phyloP scores from a whole-genome alignment of 306 rosid species.

The Quercus aquifolioides region DNA sequence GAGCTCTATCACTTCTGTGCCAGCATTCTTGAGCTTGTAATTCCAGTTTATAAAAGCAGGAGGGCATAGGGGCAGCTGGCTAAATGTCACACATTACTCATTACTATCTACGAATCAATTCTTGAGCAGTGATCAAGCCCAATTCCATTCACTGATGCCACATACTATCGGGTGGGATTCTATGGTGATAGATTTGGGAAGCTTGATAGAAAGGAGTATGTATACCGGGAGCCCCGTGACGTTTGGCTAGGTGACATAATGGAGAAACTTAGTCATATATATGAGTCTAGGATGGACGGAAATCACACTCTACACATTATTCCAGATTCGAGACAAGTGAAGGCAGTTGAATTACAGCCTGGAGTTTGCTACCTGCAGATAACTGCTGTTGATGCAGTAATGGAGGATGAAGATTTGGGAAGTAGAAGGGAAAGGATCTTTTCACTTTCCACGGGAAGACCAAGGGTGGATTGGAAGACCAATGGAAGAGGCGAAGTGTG shows the following conservation, averaged over 20 bases:
- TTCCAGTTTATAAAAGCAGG: slow-evolving; percentile 94
- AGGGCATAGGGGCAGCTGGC: slow-evolving; percentile 90
- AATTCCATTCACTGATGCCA: slow-evolving; percentile 94
- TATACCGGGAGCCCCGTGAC: slow-evolving; percentile 94
- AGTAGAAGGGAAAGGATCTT: slow-evolving; percentile 92
- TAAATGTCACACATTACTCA: slow-evolving; percentile 88
- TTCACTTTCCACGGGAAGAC: slow-evolving; percentile 90
- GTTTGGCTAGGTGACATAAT: slow-evolving; percentile 96
- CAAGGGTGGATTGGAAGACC: slow-evolving; percentile 97
- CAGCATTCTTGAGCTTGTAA: slow-evolving; percentile 93
- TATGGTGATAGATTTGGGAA: slow-evolving; percentile 89
- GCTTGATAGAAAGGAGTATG: slow-evolving; percentile 76
- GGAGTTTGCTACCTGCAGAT: slow-evolving; percentile 96
- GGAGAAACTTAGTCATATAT: slow-evolving; percentile 94
- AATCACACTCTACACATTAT: slow-evolving; percentile 81
- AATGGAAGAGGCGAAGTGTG: slow-evolving; percentile 93
- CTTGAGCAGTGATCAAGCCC: slow-evolving; percentile 98
- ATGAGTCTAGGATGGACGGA: slow-evolving; percentile 92
- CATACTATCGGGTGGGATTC: slow-evolving; percentile 95
- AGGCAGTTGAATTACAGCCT: slow-evolving; percentile 91
- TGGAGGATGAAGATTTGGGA: slow-evolving; percentile 98
- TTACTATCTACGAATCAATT: slow-evolving; percentile 82
- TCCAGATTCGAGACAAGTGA: slow-evolving; percentile 97
- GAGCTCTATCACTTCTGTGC: slow-evolving; percentile 97
- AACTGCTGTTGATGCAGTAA: slow-evolving; percentile 94